These are phyloP conservation scores for Cladosporium halotolerans DNA, from an alignment of 2,329 filamentous ascomycete species.

Conservation along the genomic window DNA sequence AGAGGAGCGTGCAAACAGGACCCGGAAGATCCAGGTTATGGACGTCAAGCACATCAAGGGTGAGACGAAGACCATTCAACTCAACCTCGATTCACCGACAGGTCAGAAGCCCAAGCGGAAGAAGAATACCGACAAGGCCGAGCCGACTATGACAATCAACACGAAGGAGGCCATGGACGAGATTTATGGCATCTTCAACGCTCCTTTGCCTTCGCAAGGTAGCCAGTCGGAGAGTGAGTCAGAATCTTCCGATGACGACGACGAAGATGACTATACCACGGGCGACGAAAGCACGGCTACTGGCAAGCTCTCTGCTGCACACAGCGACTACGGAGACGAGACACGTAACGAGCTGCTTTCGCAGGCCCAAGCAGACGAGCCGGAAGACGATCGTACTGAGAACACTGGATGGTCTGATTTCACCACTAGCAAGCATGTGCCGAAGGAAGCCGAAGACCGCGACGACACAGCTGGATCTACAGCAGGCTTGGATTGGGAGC, in stretches of 20 bases:
- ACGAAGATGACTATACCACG: slow-evolving; percentile 74
- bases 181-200: slow-evolving; percentile 95
- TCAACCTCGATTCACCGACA: slow-evolving; percentile 84
- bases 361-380: slow-evolving; percentile 29
- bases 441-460: slow-evolving; percentile 38
- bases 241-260: slow-evolving; percentile 51
- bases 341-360: slow-evolving; percentile 47
- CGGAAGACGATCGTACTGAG: slow-evolving; percentile 34
- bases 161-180: slow-evolving; percentile 93
- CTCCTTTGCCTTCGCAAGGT: slow-evolving; percentile 57
- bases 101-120: slow-evolving; percentile 80
- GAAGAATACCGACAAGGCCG: slow-evolving; percentile 59
- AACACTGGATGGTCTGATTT: slow-evolving; percentile 87
- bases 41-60: slow-evolving; percentile 65
- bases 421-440: slow-evolving; percentile 64
- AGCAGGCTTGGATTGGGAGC: slow-evolving; percentile 29
- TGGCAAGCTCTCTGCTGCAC: slow-evolving; percentile 58
- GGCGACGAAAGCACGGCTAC: slow-evolving; percentile 75
- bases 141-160: slow-evolving; percentile 98
- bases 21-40: slow-evolving; percentile 63
- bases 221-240: slow-evolving; percentile 24
- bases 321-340: slow-evolving; percentile 62
- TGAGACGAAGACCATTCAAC: slow-evolving; percentile 82
- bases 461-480: slow-evolving; percentile 31
- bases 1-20: slow-evolving; percentile 45